Evolutionary conservation across 345 rosid species (phyloP).

Genomic region (Cochlearia excelsa): DNA sequence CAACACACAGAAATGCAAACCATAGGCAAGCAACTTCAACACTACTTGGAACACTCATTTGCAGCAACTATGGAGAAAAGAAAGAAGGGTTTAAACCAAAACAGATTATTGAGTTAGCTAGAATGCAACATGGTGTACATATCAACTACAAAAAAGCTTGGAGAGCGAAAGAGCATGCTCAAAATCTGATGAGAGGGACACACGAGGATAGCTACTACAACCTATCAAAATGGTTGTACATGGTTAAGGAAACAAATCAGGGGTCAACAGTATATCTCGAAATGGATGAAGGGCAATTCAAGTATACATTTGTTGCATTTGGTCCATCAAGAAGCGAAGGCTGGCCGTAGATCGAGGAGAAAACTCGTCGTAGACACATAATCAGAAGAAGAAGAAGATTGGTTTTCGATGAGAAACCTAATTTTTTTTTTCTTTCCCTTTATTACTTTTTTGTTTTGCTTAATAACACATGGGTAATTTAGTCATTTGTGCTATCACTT

Average conservation of each 20-base stretch:
- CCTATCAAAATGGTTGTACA: background rate
- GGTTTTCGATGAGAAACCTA: no score
- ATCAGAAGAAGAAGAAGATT: no score
- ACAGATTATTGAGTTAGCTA: background rate
- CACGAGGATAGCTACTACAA: background rate
- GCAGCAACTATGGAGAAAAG: background rate
- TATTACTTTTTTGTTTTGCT: no score
- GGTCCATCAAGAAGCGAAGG: background rate
- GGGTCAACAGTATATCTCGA: background rate
- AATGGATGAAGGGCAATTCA: background rate
- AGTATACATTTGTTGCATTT: background rate
- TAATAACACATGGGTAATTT: no score
- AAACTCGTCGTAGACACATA: no score
- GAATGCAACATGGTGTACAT: no score
- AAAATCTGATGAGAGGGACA: background rate
- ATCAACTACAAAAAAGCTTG: no score
- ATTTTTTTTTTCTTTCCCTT: no score
- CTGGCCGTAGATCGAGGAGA: no score
- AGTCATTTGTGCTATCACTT: no score
- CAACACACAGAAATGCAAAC: background rate
- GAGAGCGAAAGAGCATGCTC: no score
- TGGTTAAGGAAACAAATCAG: background rate
- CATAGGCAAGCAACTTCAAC: slow-evolving; percentile 3
- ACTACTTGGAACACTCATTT: background rate
- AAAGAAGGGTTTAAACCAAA: background rate